phyloP scores from a whole-genome alignment of 1,284 basidiomycete species.

The Leccinum subrobustum region DNA sequence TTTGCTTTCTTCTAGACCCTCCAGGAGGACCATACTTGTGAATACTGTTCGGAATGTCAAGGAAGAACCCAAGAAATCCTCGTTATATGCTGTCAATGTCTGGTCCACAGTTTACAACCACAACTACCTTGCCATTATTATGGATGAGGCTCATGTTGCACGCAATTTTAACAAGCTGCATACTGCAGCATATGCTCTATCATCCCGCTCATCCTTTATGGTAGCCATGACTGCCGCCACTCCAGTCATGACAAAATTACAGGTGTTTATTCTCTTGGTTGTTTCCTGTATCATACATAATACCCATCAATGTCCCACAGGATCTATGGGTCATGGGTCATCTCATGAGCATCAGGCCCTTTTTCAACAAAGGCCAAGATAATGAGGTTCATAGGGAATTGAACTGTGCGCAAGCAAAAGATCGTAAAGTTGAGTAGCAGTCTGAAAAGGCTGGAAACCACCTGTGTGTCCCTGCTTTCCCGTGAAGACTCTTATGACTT shows the following conservation, averaged over 20 bases:
- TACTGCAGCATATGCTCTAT: no score
- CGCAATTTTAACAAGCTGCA: no score
- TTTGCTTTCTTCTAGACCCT: no score
- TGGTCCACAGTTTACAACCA: not conserved
- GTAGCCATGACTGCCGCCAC: slow-evolving; percentile 4
- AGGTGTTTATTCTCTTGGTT: not conserved
- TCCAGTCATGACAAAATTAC: slow-evolving; percentile 2
- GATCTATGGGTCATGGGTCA: not conserved
- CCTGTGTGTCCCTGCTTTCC: not conserved
- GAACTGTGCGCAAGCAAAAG: not conserved
- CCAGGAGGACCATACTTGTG: no score
- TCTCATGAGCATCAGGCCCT: not conserved
- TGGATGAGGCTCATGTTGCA: not conserved
- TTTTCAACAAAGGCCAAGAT: no score
- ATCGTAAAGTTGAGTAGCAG: not conserved
- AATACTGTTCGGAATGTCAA: no score
- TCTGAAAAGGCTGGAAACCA: not conserved
- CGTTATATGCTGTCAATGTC: not conserved
- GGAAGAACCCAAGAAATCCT: no score
- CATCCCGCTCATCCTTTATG: not conserved
- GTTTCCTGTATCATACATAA: not conserved
- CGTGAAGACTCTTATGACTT: not conserved
- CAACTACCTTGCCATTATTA: not conserved
- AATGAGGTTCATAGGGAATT: not conserved
- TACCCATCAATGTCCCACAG: not conserved